These are phyloP conservation scores for Mortierella hygrophila DNA, from an alignment of 192 early-diverging fungal genomes.

Conservation along the genomic window DNA sequence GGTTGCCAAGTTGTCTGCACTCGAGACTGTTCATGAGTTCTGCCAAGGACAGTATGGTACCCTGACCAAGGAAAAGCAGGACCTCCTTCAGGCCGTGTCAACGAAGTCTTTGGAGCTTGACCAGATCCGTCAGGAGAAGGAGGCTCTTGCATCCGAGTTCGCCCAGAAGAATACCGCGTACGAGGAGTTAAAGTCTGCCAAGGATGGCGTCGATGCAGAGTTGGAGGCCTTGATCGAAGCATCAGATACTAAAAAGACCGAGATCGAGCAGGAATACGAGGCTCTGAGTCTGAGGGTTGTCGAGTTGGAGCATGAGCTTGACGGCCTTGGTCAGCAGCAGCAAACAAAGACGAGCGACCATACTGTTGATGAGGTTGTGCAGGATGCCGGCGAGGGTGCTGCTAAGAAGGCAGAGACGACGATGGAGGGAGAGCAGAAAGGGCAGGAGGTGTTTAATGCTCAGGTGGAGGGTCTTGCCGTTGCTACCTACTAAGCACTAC, in stretches of 20 bases:
- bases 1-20: background rate
- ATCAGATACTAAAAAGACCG: background rate
- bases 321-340: background rate
- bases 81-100: background rate
- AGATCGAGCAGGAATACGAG: constrained; percentile 9
- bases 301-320: constrained; percentile 16
- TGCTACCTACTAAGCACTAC: background rate
- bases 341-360: background rate
- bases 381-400: background rate
- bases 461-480: constrained; percentile 11
- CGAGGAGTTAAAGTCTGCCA: background rate
- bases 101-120: background rate
- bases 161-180: background rate
- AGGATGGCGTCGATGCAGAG: constrained; percentile 11
- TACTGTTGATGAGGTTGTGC: background rate
- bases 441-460: background rate
- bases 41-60: background rate
- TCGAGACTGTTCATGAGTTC: background rate
- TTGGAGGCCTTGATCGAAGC: constrained; percentile 14
- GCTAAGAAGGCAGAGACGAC: background rate
- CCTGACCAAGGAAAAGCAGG: constrained; percentile 14
- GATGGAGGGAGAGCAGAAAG: background rate
- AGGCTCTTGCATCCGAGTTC: background rate
- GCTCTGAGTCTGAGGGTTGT: background rate
- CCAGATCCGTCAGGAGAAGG: background rate